Evolutionary conservation across 1,284 basidiomycete species (phyloP).

Genomic region (Phellinidium pouzarii): DNA sequence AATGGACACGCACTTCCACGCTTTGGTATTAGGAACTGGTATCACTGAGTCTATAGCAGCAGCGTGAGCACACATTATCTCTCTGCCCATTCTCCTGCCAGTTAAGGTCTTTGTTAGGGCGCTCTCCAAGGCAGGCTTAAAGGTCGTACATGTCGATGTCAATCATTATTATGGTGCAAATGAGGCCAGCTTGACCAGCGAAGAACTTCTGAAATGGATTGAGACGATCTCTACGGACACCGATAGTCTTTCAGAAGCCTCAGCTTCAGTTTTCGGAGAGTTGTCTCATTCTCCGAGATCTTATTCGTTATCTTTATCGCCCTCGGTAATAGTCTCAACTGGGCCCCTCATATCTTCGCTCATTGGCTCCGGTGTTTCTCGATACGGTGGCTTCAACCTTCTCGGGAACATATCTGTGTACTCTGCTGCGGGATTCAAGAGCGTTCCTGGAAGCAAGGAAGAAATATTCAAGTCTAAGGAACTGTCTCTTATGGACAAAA

Average conservation of each 20-base stretch:
- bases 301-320: conserved; percentile 82
- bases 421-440: conserved; percentile 39
- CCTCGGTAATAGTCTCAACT: conserved; percentile 74
- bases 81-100: conserved; percentile 22
- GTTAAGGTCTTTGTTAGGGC: conserved; percentile 45
- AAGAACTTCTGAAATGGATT: conserved; percentile 71
- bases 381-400: conserved; percentile 86
- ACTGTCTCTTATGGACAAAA: conserved; percentile 79
- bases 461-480: conserved; percentile 86
- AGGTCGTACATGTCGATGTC: conserved; percentile 82
- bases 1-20: conserved; percentile 52
- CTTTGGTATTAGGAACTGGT: conserved; percentile 82
- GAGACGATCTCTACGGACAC: conserved; percentile 17
- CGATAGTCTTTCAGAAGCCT: conserved; percentile 27
- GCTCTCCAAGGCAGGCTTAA: conserved; percentile 80
- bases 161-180: conserved; percentile 83
- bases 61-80: conserved; percentile 53
- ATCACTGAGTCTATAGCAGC: conserved; percentile 82
- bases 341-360: conserved; percentile 80
- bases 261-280: conserved; percentile 27
- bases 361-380: conserved; percentile 79
- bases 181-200: conserved; percentile 76
- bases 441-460: conserved; percentile 88
- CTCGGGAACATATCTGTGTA: conserved; percentile 73
- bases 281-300: conserved; percentile 50